Evolutionary conservation across 257 asterid species (phyloP), one percentile per base, ranked within the genome.

Genomic region (Solanum peruvianum): DNA sequence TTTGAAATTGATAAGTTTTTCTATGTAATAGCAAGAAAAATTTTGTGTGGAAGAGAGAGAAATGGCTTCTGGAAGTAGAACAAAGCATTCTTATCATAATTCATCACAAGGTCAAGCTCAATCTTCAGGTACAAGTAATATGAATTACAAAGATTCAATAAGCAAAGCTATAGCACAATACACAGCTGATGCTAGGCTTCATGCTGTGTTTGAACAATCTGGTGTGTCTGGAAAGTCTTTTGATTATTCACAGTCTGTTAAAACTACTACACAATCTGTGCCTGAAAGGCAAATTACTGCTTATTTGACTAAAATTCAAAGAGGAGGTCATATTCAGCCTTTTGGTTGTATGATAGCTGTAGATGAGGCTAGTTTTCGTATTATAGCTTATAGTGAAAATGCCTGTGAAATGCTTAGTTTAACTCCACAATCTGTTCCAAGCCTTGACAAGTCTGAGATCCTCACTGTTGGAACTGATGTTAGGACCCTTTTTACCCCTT

Each of bases 151-250:
- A 88, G 91, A 90, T 86, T 85, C 95, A 1, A 85, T 89, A 67
- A 94, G 93, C 93, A 93, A 88, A 88, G 99, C 96, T 52, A 94
- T 94, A 27, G 95, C 95, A 11, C 99, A 96, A 90, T 96, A 92
- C 94, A 92, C 98, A 0, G 90, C 82, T 86, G 99, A 96, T 84
- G 99, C 99, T 2, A 91, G 94, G 45, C 93, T 96, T 47, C 98
- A 96, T 88, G 97, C 98, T 11, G 99, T 92, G 14, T 96, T 94
- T 91, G 99, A 96, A 88, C 97, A 92, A 85, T 92, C 98, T 20
- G 97, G 98, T 49, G 98, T 92, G 91, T 90, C 97, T 23, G 98
- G 98, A 5, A 93, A 91, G 87, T 92, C 95, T 11, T 96, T 96
- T 88, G 98, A 96, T 88, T 96, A 96, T 41, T 92, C 98, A 1